Percentiles rank a stretch among this genome's conserved stretches.
Evolutionary conservation across 495 filamentous ascomycete species (phyloP).

Genomic region (Parachaetomium inaequale): DNA sequence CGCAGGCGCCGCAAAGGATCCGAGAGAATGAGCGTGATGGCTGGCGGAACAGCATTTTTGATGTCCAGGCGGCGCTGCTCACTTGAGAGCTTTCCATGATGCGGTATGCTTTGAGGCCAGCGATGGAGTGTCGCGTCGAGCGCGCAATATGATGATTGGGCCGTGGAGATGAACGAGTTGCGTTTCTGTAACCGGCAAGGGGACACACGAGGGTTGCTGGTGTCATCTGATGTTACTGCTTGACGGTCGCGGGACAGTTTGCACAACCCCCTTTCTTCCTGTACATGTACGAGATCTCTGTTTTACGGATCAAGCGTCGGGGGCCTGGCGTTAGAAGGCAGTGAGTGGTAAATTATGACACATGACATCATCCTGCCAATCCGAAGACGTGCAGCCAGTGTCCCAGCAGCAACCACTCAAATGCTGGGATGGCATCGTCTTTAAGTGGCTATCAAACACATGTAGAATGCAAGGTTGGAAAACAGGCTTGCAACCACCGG

Average conservation of each 20-base stretch:
- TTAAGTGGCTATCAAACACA: not conserved
- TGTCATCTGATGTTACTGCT: too few species aligned
- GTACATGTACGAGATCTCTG: too few species aligned
- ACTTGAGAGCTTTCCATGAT: not conserved
- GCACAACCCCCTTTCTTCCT: too few species aligned
- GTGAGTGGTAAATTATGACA: not conserved
- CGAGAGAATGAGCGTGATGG: conserved; percentile 61
- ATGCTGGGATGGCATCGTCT: not conserved
- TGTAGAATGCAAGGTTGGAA: not conserved
- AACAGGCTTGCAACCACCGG: conserved; percentile 1
- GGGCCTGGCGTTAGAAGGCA: not conserved
- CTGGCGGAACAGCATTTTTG: conserved; percentile 86
- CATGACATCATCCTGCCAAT: conserved; percentile 5
- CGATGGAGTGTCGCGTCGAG: not conserved
- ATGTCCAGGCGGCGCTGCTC: conserved; percentile 49
- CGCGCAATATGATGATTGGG: not conserved
- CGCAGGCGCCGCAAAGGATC: conserved; percentile 58
- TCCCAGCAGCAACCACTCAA: too few species aligned
- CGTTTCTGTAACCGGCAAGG: too few species aligned
- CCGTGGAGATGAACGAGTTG: too few species aligned
- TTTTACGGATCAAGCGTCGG: too few species aligned
- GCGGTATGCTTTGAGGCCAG: not conserved
- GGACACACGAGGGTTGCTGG: too few species aligned
- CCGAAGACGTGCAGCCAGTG: too few species aligned
- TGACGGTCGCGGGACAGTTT: too few species aligned